Base-by-base conservation (phyloP, 148 eudicot species). In the Rhododendron molle region DNA sequence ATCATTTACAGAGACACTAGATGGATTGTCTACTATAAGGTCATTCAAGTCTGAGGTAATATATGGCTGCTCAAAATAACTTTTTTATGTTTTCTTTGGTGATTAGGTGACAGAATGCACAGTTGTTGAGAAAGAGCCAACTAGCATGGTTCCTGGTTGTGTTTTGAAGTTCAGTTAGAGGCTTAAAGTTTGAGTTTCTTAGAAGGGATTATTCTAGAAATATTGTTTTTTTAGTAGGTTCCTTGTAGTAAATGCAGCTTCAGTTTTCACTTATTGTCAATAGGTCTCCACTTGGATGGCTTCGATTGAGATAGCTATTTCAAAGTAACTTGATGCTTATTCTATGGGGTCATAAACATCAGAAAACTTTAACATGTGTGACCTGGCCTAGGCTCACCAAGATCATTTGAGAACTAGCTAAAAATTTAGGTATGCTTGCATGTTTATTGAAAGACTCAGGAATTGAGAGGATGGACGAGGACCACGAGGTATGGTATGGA, bases 21-120 rank as follows among this genome's bases (percentile, higher is more conserved):
- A 95, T 89, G 99, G 99, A 83, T 89, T 95, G 26, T 90, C 98
- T 87, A 97, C 99, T 69, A 93, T 97, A 87, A 92, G 98, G 88
- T 98, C 98, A 54, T 97, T 97, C 83, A 92, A 90, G 71, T 89
- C 92, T 36, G 93, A 90, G 98, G 99, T 95, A 88, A 32, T 49
- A 34, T 65, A 58, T 44, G 50, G 74, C 60, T 56, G 47, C 7
- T 83, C 62, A 60, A 38, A 81, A 81, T 62, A 28, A 67, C 13
- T 40, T 43, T 12, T n/a, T 81, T 36, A 9, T 32, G 20, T 38
- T 86, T 26, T 81, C 8, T 54, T 81, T 52, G 26, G n/a, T 81
- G 67, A 54, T 54, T 54, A 16, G 26, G 44, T 18, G 46, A 26
- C 69, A 34, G 28, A 56, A 81, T 0, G 3, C 8, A 7, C 1